These are phyloP conservation scores for Ramularia collo-cygni DNA, from an alignment of 2,329 filamentous ascomycete genomes.

Conservation along the genomic window DNA sequence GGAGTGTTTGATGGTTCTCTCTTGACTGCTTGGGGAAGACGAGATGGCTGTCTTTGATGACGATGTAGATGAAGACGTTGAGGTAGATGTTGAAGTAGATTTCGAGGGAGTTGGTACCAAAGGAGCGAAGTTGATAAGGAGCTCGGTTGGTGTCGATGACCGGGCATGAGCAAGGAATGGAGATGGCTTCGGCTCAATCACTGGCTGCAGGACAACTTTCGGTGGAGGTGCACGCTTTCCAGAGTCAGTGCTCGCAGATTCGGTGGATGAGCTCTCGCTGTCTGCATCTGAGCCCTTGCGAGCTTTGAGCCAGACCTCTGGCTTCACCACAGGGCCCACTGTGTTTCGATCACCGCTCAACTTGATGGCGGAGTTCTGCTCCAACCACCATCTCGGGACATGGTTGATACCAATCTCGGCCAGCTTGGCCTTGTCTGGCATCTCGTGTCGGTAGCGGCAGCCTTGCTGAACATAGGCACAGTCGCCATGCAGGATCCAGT, in stretches of 20 bases:
- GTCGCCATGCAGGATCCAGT: slow-evolving; percentile 80
- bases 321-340: slow-evolving; percentile 14
- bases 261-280: slow-evolving; percentile 11
- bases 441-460: slow-evolving; percentile 85
- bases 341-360: slow-evolving; percentile 13
- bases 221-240: slow-evolving; percentile 1
- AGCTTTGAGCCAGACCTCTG: slow-evolving; percentile 20
- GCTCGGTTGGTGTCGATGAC: slow-evolving; percentile 13
- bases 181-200: slow-evolving; percentile 5
- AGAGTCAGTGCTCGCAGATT: background rate
- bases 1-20: background rate
- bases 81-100: background rate
- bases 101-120: slow-evolving; percentile 5
- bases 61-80: background rate
- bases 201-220: slow-evolving; percentile 1
- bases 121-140: slow-evolving; percentile 24
- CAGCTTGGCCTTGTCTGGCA: slow-evolving; percentile 67
- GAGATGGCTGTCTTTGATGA: slow-evolving; percentile 2
- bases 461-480: slow-evolving; percentile 82
- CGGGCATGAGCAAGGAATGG: slow-evolving; percentile 8
- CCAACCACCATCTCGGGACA: slow-evolving; percentile 51
- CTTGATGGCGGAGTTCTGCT: slow-evolving; percentile 35
- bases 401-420: slow-evolving; percentile 59
- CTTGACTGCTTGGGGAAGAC: slow-evolving; percentile 1
- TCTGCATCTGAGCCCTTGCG: slow-evolving; percentile 12